phyloP scores from a whole-genome alignment of 1,284 basidiomycete species.

The Microbotryum intermedium region DNA sequence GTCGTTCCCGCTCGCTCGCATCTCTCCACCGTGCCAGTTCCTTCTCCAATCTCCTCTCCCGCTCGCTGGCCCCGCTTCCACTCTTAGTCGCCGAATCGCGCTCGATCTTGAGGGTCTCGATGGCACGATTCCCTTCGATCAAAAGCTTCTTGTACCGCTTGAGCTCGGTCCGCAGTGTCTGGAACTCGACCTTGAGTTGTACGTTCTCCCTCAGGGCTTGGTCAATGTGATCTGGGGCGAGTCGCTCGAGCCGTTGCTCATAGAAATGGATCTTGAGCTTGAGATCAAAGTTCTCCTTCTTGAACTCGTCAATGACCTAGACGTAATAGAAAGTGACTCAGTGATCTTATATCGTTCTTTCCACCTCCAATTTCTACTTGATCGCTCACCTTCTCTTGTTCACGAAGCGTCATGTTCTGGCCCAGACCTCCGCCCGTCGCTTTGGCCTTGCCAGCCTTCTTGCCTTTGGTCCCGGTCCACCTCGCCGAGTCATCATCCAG shows the following conservation, averaged over 20 bases:
- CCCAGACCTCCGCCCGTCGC: background rate
- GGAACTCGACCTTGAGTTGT: slow-evolving; percentile 83
- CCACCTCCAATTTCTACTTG: background rate
- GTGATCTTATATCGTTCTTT: background rate
- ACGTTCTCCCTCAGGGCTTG: slow-evolving; percentile 87
- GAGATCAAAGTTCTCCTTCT: slow-evolving; percentile 91
- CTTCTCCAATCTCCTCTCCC: slow-evolving; percentile 12
- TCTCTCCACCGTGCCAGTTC: slow-evolving; percentile 7
- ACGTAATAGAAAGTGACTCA: background rate
- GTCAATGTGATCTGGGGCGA: slow-evolving; percentile 85
- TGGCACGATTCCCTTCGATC: slow-evolving; percentile 67
- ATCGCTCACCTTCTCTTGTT: slow-evolving; percentile 77
- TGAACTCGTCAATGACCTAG: slow-evolving; percentile 82
- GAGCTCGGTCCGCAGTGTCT: slow-evolving; percentile 80
- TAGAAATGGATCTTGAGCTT: slow-evolving; percentile 89
- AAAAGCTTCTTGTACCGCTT: slow-evolving; percentile 86
- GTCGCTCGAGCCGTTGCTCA: slow-evolving; percentile 70
- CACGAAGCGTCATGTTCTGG: slow-evolving; percentile 64
- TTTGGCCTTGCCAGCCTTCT: background rate
- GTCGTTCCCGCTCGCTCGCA: slow-evolving; percentile 7
- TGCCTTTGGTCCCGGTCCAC: background rate
- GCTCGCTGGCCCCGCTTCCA: slow-evolving; percentile 29
- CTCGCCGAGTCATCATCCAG: slow-evolving; percentile 1
- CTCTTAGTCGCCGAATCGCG: slow-evolving; percentile 37
- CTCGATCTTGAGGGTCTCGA: slow-evolving; percentile 59